These are phyloP conservation scores for Globisporangium camurandrum DNA, from an alignment of 352 stramenopile genomes.

Conservation along the genomic window DNA sequence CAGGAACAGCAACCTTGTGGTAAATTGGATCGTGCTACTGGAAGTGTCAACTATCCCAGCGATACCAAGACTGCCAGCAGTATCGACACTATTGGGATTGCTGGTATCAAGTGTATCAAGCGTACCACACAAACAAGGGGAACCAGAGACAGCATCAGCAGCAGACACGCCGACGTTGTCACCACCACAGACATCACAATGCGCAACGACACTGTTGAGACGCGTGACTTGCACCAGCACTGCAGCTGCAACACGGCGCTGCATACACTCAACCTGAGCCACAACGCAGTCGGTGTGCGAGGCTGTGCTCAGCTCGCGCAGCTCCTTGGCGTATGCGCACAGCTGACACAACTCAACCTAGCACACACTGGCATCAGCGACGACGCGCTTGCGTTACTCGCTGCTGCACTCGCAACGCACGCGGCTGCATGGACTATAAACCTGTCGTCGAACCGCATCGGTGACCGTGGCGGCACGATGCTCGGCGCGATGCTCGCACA, in stretches of 20 bases:
- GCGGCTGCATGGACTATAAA: slow-evolving; percentile 42
- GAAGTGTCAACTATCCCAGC: neutral
- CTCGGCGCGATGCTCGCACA: slow-evolving; percentile 59
- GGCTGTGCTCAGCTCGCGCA: slow-evolving; percentile 47
- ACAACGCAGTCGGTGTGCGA: slow-evolving; percentile 50
- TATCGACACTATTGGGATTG: neutral
- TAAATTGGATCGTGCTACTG: too few species aligned
- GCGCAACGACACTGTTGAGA: neutral
- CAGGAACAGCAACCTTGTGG: too few species aligned
- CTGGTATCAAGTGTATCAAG: too few species aligned
- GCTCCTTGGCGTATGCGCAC: slow-evolving; percentile 37
- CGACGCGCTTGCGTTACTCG: slow-evolving; percentile 32
- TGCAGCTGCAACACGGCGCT: too few species aligned
- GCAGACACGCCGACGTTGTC: too few species aligned
- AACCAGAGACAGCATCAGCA: too few species aligned
- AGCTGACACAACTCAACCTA: slow-evolving; percentile 49
- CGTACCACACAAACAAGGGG: too few species aligned
- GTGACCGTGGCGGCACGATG: slow-evolving; percentile 34
- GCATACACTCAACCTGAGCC: slow-evolving; percentile 55
- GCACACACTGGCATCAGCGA: slow-evolving; percentile 41
- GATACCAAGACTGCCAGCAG: neutral
- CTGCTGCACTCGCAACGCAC: slow-evolving; percentile 46
- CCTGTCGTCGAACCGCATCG: slow-evolving; percentile 60
- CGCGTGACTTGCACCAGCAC: too few species aligned
- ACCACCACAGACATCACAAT: too few species aligned